Evolutionary conservation across 2,329 filamentous ascomycete species (phyloP), one percentile per base, ranked within the genome.

Genomic region (Fusarium gaditjirri): DNA sequence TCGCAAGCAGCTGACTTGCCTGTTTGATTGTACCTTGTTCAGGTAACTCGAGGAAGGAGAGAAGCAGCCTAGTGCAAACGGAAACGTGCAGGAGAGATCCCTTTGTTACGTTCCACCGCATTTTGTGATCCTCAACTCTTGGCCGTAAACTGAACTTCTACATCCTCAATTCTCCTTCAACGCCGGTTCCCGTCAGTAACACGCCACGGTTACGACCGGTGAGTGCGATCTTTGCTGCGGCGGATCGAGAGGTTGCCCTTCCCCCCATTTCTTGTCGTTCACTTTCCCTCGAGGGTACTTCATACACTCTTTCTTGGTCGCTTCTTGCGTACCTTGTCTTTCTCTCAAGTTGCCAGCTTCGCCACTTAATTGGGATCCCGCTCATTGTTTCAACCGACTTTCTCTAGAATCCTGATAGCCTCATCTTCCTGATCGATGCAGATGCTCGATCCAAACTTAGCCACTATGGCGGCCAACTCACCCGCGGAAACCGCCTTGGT

Each of bases 41-140:
- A 56, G 31, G 44, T 44, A 54, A 31, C 31, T 44, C 39, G 46
- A 68, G 47, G 61, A 63, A 71, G 47, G 71, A 63, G 71, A 41
- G 71, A 68, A 50, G 36, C 38, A 68, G 49, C 53, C 25, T 56
- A 64, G 58, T 49, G 43, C 43, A 61, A 61, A 63, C 47, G 43
- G n/a, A 33, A 61, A 59, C 52, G 36, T 31, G 59, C 68, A 74
- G 72, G 61, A 62, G 44, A 63, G 61, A 66, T 57, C 61, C 60
- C 61, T 50, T 57, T 46, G 52, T 67, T 47, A 49, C 63, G 75
- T 75, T 71, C 60, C 75, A 77, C 70, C 62, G 46, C 70, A 54
- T 76, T 59, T 67, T 71, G 72, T 73, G 65, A 65, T 63, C 53
- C 43, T 70, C 59, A 67, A 58, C 42, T 41, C 65, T 55, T 46